These are phyloP conservation scores for Achaetomiella virescens DNA, from an alignment of 495 filamentous ascomycete species.

Conservation along the genomic window DNA sequence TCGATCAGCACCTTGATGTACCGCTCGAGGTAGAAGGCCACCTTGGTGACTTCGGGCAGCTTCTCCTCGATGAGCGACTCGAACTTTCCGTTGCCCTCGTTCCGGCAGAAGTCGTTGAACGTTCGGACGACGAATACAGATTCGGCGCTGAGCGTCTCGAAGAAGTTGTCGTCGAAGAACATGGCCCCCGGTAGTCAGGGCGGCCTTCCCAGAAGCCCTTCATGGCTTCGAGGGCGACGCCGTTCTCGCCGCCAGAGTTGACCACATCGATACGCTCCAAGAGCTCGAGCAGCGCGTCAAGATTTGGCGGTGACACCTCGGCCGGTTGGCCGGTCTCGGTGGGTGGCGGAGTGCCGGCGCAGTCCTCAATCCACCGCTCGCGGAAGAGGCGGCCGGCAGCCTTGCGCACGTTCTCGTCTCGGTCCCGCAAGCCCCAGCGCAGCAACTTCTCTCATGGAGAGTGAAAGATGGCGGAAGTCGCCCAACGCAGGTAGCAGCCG, in stretches of 20 bases:
- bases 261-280: constrained; percentile 90
- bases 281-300: constrained; percentile 76
- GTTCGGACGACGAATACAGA: constrained; percentile 80
- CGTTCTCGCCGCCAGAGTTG: constrained; percentile 82
- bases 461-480: constrained; percentile 90
- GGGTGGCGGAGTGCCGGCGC: constrained; percentile 56
- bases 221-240: constrained; percentile 89
- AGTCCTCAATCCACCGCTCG: constrained; percentile 94
- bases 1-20: constrained; percentile 73
- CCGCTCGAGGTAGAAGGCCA: constrained; percentile 74
- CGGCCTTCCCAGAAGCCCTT: constrained; percentile 91
- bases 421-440: constrained; percentile 89
- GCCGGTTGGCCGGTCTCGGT: constrained; percentile 41
- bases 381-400: constrained; percentile 85
- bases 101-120: constrained; percentile 87
- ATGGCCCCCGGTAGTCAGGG: constrained; percentile 83
- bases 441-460: constrained; percentile 96
- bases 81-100: constrained; percentile 60
- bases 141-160: constrained; percentile 79
- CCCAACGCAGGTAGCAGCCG: constrained; percentile 81
- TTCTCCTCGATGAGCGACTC: constrained; percentile 78
- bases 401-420: constrained; percentile 90
- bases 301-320: constrained; percentile 54
- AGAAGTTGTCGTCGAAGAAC: constrained; percentile 77
- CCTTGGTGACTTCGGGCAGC: constrained; percentile 86